A percentile compares a stretch with the other conserved stretches of the same genome.
Conservation (phyloP, 768 basidiomycete genomes). For the Lentinula guzmanii region DNA sequence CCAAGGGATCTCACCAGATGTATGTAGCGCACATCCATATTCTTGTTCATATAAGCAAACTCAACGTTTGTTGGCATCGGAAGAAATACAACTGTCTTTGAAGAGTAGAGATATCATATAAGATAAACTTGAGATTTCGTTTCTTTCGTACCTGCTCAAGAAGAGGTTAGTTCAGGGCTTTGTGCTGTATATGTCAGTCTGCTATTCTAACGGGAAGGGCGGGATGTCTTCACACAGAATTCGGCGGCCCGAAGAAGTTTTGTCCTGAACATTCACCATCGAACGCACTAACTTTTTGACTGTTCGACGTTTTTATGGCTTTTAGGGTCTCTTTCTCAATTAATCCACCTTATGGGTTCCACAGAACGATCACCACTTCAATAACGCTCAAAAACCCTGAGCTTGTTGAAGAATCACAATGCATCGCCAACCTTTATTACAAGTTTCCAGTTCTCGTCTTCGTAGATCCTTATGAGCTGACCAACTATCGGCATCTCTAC, state of each 20-base stretch:
- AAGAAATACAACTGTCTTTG: too few species aligned
- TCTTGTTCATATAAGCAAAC: too few species aligned
- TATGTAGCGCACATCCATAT: too few species aligned
- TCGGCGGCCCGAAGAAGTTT: background rate
- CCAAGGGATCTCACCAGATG: too few species aligned
- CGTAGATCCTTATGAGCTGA: conserved; percentile 44
- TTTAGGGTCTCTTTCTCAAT: background rate
- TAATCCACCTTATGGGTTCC: background rate
- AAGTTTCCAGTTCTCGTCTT: conserved; percentile 36
- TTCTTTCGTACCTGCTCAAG: too few species aligned
- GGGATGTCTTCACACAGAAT: background rate
- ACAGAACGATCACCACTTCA: background rate
- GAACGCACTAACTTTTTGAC: background rate
- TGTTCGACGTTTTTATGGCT: background rate
- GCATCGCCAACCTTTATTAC: conserved; percentile 34
- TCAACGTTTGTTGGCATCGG: too few species aligned
- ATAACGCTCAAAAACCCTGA: background rate
- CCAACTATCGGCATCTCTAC: conserved; percentile 28
- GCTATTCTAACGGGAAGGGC: background rate
- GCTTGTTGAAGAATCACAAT: conserved; percentile 10
- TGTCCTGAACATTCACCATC: background rate
- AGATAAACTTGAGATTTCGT: too few species aligned
- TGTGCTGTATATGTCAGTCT: too few species aligned
- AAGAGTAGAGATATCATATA: too few species aligned
- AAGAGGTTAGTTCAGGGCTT: too few species aligned